Evolutionary conservation across 176 grass and related monocot species (phyloP), one percentile per base, ranked within the genome.

Genomic region (Echinochloa phyllopogon): DNA sequence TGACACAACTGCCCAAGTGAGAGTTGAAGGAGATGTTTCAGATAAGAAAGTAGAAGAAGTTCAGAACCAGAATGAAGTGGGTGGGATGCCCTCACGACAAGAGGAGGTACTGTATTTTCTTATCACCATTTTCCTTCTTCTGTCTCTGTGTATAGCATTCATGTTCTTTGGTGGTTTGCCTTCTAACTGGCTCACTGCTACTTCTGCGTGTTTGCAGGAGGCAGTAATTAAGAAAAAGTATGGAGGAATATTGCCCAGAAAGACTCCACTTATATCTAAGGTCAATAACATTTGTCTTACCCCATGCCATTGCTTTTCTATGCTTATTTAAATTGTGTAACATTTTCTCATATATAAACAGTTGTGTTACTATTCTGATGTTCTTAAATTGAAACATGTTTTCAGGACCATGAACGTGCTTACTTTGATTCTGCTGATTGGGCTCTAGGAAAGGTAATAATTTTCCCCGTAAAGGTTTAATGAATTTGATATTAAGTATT

Each of bases 341-440:
- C 69, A 36, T 52, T 61, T 23, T 36, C 29, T 76, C n/a, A 25
- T 75, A 75, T 85, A 47, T 66, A 14, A 68, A 49, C 13, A 52
- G 7, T 11, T 53, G 10, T 42, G 38, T 33, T 68, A 74, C 21
- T 82, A 70, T 42, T 64, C 43, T 83, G 9, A 41, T 79, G 60
- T 58, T 65, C 37, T 70, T 71, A 71, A 76, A 41, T 62, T 69
- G 27, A 60, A 86, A 74, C 82, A 84, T 76, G 45, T 85, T 77
- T 23, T 62, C 83, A 98, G 96, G 96, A 98, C 57, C 96, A 95
- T 85, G 93, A 98, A 52, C 83, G 89, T n/a, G 96, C 96, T 44
- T 95, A 78, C 83, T 98, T 98, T 90, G 93, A 98, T 90, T 98
- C 96, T 74, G 89, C 93, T 90, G 96, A 98, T 83, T 98, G 96